phyloP scores from a whole-genome alignment of 257 asterid species.

The Nicotiana noctiflora region DNA sequence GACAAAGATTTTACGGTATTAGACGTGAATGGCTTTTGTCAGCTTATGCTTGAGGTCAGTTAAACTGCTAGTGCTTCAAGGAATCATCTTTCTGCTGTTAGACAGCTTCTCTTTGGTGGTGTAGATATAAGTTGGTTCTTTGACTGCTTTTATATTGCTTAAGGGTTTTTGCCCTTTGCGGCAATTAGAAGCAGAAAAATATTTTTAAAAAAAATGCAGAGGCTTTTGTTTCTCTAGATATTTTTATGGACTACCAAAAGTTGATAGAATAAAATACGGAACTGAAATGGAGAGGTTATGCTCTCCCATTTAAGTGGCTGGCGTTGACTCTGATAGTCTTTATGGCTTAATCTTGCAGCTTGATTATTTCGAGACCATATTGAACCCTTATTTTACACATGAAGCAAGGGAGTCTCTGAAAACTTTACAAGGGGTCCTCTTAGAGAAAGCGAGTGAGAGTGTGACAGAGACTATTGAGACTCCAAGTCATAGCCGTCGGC shows the following conservation, averaged over 20 bases:
- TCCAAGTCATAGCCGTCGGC: conserved; percentile 86
- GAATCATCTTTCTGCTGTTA: neutral
- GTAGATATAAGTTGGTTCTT: neutral
- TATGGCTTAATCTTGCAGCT: conserved; percentile 55
- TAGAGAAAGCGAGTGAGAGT: conserved; percentile 83
- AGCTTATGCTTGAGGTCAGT: conserved; percentile 92
- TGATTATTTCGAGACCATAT: conserved; percentile 89
- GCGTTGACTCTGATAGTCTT: conserved; percentile 6
- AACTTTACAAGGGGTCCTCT: conserved; percentile 79
- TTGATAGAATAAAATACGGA: neutral
- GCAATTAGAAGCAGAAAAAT: neutral
- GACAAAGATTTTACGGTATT: conserved; percentile 57
- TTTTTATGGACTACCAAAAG: neutral
- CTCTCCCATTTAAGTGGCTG: neutral
- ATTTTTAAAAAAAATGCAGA: neutral
- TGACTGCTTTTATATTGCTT: neutral
- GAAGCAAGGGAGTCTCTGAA: conserved; percentile 93
- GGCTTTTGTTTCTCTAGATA: neutral
- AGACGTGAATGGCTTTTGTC: conserved; percentile 91
- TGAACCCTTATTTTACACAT: conserved; percentile 87
- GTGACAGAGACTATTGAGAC: conserved; percentile 65
- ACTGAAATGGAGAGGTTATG: neutral
- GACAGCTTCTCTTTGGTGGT: neutral
- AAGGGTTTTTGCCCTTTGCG: neutral
- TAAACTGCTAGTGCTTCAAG: neutral